A percentile compares a stretch with the other conserved stretches of the same genome.
Conservation (phyloP, 129 eudicot species). For the Tagetes patula region DNA sequence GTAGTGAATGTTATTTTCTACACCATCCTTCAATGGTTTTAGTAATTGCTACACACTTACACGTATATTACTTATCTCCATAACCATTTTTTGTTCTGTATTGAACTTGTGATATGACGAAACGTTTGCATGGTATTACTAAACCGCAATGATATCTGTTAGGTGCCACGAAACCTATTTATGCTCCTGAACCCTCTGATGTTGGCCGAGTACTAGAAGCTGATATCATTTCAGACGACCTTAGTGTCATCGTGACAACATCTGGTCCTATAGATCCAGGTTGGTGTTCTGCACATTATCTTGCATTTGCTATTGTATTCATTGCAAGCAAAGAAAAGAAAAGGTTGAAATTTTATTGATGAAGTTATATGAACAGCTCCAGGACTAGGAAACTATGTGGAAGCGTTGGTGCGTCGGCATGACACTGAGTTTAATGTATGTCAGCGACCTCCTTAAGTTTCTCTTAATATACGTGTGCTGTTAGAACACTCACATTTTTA, state of each 20-base stretch:
- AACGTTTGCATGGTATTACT: background rate
- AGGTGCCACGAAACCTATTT: conserved; percentile 88
- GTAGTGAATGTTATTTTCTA: too few species aligned
- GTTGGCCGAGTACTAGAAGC: conserved; percentile 77
- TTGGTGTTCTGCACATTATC: conserved; percentile 19
- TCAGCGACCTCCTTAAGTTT: background rate
- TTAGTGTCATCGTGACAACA: conserved; percentile 51
- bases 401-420: conserved; percentile 88
- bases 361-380: conserved; percentile 64
- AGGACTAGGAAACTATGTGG: conserved; percentile 95
- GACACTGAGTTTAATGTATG: conserved; percentile 88
- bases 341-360: background rate
- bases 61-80: background rate
- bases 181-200: conserved; percentile 97
- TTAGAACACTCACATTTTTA: background rate
- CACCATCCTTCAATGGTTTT: too few species aligned
- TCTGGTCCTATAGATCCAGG: conserved; percentile 98
- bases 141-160: conserved; percentile 9
- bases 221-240: conserved; percentile 43
- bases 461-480: background rate
- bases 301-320: background rate
- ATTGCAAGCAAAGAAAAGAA: background rate
- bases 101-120: background rate
- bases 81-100: background rate
- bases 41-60: too few species aligned